Conservation (phyloP, 208 protist genomes). For the Trypanosomatidae sp. region DNA sequence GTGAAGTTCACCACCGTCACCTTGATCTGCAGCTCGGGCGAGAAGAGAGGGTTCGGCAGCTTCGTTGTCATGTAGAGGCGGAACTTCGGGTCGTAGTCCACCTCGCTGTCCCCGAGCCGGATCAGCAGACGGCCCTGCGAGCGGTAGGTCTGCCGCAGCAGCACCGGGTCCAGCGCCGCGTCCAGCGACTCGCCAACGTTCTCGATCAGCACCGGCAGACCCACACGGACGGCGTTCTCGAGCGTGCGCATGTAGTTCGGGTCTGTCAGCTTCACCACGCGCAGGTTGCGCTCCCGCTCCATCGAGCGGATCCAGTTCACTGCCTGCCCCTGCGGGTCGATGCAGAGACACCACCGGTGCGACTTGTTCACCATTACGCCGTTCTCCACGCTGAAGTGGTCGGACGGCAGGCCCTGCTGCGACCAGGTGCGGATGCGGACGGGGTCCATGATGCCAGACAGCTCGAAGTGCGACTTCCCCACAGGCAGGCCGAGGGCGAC, state of each 20-base stretch:
- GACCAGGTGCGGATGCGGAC: slow-evolving; percentile 93
- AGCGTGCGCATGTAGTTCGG: slow-evolving; percentile 92
- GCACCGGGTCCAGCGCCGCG: slow-evolving; percentile 94
- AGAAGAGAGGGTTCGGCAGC: slow-evolving; percentile 94
- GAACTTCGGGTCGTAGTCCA: slow-evolving; percentile 96
- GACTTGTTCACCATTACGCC: slow-evolving; percentile 88
- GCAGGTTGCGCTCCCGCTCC: slow-evolving; percentile 91
- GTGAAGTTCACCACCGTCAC: slow-evolving; percentile 95
- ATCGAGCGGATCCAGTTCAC: slow-evolving; percentile 95
- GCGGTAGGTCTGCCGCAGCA: slow-evolving; percentile 95
- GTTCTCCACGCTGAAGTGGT: slow-evolving; percentile 94
- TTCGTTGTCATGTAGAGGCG: slow-evolving; percentile 96
- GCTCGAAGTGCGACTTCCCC: slow-evolving; percentile 61
- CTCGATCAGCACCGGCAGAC: slow-evolving; percentile 96
- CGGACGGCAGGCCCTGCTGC: slow-evolving; percentile 94
- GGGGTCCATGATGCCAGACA: slow-evolving; percentile 91
- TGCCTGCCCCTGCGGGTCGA: slow-evolving; percentile 95
- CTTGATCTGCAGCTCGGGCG: slow-evolving; percentile 96
- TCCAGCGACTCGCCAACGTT: slow-evolving; percentile 97
- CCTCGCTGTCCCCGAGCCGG: slow-evolving; percentile 93
- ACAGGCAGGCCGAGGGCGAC: slow-evolving; percentile 67
- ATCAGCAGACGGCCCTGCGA: slow-evolving; percentile 91
- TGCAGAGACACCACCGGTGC: slow-evolving; percentile 94
- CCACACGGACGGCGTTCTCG: slow-evolving; percentile 94
- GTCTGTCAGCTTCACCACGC: slow-evolving; percentile 93